Evolutionary conservation across 192 early-diverging fungal species (phyloP).

Genomic region (Coemansia sp.): DNA sequence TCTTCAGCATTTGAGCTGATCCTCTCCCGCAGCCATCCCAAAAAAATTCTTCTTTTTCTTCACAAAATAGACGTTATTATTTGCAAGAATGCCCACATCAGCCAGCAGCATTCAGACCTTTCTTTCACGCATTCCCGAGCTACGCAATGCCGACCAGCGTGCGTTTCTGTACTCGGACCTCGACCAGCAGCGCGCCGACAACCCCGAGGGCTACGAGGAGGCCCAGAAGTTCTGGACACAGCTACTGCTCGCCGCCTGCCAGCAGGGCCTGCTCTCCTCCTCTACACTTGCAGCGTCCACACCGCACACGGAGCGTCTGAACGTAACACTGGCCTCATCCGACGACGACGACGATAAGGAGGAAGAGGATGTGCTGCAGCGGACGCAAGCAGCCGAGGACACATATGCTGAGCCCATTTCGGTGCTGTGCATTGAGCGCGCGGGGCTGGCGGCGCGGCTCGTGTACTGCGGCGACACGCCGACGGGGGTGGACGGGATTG

Average conservation of each 20-base stretch:
- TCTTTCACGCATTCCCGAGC: slow-evolving; percentile 11
- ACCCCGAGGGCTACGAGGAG: slow-evolving; percentile 40
- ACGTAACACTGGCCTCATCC: neutral
- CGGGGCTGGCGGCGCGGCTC: slow-evolving; percentile 14
- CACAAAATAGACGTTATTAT: neutral
- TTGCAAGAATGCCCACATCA: neutral
- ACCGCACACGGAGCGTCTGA: neutral
- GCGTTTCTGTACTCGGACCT: slow-evolving; percentile 48
- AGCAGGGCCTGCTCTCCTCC: slow-evolving; percentile 14
- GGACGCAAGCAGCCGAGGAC: neutral
- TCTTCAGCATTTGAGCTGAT: no score
- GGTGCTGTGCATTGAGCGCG: slow-evolving; percentile 18
- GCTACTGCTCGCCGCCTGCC: slow-evolving; percentile 14
- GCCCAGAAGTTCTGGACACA: slow-evolving; percentile 32
- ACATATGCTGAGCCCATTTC: neutral
- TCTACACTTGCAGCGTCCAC: neutral
- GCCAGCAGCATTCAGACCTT: neutral
- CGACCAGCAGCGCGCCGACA: slow-evolving; percentile 20
- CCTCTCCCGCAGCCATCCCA: neutral
- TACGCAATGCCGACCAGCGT: slow-evolving; percentile 29
- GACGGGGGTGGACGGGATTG: slow-evolving; percentile 19
- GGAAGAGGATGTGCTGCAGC: neutral
- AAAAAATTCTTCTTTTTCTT: neutral
- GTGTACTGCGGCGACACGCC: slow-evolving; percentile 37
- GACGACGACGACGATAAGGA: neutral